Evolutionary conservation across 805 yeast genomes (phyloP).

Genomic region (Tanozyma kutaoensis): DNA sequence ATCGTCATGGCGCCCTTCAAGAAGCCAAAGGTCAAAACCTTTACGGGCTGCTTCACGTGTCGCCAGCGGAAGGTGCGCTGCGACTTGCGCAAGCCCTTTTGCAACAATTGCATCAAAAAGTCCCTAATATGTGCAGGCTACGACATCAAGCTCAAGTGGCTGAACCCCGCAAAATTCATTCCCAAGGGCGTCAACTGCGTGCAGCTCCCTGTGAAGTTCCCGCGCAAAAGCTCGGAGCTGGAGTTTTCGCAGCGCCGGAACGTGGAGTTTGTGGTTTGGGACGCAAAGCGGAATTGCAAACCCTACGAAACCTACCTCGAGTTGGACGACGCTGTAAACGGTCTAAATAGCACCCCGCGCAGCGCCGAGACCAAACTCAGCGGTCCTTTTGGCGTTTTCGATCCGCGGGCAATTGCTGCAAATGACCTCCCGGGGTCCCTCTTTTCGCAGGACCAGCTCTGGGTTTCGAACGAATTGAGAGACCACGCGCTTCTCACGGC

Average conservation of each 20-base stretch:
- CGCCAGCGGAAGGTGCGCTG: slow-evolving; percentile 71
- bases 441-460: slow-evolving; percentile 23
- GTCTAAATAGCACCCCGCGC: no score
- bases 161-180: slow-evolving; percentile 29
- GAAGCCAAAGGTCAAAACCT: slow-evolving; percentile 38
- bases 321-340: slow-evolving; percentile 34
- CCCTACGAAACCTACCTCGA: slow-evolving; percentile 67
- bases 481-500: slow-evolving; percentile 68
- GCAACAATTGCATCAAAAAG: slow-evolving; percentile 58
- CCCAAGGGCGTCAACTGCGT: slow-evolving; percentile 5
- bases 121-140: slow-evolving; percentile 71
- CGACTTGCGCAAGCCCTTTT: slow-evolving; percentile 57
- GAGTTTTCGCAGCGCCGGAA: slow-evolving; percentile 58
- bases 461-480: slow-evolving; percentile 59
- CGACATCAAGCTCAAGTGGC: slow-evolving; percentile 71
- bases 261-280: slow-evolving; percentile 64
- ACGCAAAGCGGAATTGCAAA: slow-evolving; percentile 28
- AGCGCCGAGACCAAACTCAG: slow-evolving; percentile 20
- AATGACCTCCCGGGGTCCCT: no score
- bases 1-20: no score
- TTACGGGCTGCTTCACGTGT: slow-evolving; percentile 85
- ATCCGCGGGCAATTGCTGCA: no score
- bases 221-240: no score
- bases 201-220: no score
- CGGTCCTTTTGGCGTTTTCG: no score